Evolutionary conservation across 1,284 basidiomycete species (phyloP).

Genomic region (Tilletiopsis washingtonensis): DNA sequence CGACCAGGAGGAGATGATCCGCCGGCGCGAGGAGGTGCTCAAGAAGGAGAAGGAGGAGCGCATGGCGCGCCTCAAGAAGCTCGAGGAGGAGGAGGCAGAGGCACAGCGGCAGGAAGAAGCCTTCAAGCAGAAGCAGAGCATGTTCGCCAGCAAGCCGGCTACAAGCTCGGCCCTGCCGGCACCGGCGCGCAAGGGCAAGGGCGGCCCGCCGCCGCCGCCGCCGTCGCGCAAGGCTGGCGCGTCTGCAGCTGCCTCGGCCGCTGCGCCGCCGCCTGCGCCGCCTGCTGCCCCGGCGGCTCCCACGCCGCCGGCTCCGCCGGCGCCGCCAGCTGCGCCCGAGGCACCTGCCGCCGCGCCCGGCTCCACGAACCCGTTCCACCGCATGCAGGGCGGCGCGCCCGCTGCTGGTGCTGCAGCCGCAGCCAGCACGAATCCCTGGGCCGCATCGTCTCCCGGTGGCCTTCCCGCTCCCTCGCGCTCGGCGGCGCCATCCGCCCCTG

Average conservation of each 20-base stretch:
- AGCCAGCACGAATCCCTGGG: conserved; percentile 34
- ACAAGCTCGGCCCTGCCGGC: conserved; percentile 20
- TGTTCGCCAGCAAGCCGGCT: conserved; percentile 17
- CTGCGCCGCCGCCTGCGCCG: conserved; percentile 19
- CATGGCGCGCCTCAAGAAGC: conserved; percentile 25
- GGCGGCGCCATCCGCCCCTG: conserved; percentile 12
- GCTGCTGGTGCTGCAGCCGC: conserved; percentile 12
- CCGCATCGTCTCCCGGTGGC: conserved; percentile 9
- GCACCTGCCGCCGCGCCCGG: conserved; percentile 6
- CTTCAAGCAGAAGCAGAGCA: conserved; percentile 34
- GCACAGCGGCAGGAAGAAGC: conserved; percentile 31
- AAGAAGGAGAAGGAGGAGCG: conserved; percentile 39
- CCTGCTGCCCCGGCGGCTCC: conserved; percentile 17
- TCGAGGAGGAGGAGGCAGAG: conserved; percentile 42
- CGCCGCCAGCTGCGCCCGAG: conserved; percentile 15
- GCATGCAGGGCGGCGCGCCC: conserved; percentile 28
- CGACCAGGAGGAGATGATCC: conserved; percentile 37
- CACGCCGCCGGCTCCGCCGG: conserved; percentile 15
- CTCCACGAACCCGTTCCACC: conserved; percentile 39
- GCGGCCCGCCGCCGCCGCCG: conserved; percentile 18
- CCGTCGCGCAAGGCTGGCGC: conserved; percentile 23
- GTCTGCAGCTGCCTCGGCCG: conserved; percentile 8
- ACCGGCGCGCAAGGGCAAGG: conserved; percentile 11
- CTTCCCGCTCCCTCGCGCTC: conserved; percentile 22
- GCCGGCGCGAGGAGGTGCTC: conserved; percentile 36